A percentile compares a stretch with the other conserved stretches of the same genome.
Conservation (phyloP, 176 grass and related monocot species). For the Saccharum officinarum region DNA sequence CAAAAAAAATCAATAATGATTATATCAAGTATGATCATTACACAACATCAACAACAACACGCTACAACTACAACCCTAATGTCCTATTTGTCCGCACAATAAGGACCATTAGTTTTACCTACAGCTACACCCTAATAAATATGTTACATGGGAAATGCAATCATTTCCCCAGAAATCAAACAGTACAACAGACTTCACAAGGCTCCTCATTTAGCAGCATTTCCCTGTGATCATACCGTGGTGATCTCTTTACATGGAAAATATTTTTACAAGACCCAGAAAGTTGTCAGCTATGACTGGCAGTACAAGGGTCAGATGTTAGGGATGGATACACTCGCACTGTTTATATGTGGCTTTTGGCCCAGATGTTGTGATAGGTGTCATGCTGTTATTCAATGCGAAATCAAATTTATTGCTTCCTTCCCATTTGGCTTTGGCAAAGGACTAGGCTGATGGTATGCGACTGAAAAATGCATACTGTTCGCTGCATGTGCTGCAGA, state of each 20-base stretch:
- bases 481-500: slow-evolving; percentile 37
- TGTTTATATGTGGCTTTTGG: neutral
- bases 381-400: neutral
- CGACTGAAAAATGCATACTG: slow-evolving; percentile 38
- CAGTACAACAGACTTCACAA: slow-evolving; percentile 41
- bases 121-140: slow-evolving; percentile 50
- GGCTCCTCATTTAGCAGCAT: neutral
- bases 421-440: slow-evolving; percentile 52
- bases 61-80: slow-evolving; percentile 38
- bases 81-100: slow-evolving; percentile 31
- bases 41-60: slow-evolving; percentile 36
- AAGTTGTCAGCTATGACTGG: neutral
- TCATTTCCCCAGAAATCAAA: slow-evolving; percentile 23
- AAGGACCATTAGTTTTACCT: slow-evolving; percentile 41
- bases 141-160: slow-evolving; percentile 45
- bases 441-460: slow-evolving; percentile 39
- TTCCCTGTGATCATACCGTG: neutral
- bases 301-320: slow-evolving; percentile 18
- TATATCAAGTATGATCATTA: slow-evolving; percentile 41
- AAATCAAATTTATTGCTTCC: slow-evolving; percentile 48
- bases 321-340: neutral
- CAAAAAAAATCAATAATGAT: slow-evolving; percentile 36
- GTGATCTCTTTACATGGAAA: slow-evolving; percentile 1
- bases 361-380: neutral
- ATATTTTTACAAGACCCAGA: slow-evolving; percentile 19